phyloP scores from a whole-genome alignment of 306 rosid species.

The Sesbania bispinosa region DNA sequence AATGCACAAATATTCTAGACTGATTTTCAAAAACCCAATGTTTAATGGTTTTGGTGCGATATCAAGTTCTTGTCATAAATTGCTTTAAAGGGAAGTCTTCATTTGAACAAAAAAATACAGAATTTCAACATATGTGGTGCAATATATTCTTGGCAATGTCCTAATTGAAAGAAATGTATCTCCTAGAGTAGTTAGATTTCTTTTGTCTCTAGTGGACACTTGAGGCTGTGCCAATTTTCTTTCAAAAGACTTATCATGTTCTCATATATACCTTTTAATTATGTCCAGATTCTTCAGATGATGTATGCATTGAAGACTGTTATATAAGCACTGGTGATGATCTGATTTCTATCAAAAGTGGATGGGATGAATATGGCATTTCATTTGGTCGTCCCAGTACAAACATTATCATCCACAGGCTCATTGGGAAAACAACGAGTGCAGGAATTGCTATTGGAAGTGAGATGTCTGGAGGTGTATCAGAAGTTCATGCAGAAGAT shows the following conservation, averaged over 20 bases:
- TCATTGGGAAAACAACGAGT: slow-evolving; percentile 46
- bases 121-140: background rate
- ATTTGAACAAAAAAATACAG: background rate
- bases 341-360: slow-evolving; percentile 69
- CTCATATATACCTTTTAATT: slow-evolving; percentile 26
- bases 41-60: background rate
- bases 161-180: background rate
- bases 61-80: background rate
- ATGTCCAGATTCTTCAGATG: slow-evolving; percentile 59
- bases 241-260: background rate
- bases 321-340: slow-evolving; percentile 81
- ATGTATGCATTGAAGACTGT: slow-evolving; percentile 77
- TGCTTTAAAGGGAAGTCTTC: background rate
- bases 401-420: slow-evolving; percentile 49
- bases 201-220: background rate
- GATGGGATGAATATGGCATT: slow-evolving; percentile 82
- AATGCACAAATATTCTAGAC: background rate
- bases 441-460: slow-evolving; percentile 76
- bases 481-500: slow-evolving; percentile 62
- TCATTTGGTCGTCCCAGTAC: slow-evolving; percentile 65
- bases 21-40: background rate
- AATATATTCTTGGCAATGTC: background rate
- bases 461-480: slow-evolving; percentile 87
- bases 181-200: background rate
- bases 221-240: background rate